Evolutionary conservation across 164 flowering plant species (phyloP), one percentile per base, ranked within the genome.

Genomic region (Berberis vulgaris): DNA sequence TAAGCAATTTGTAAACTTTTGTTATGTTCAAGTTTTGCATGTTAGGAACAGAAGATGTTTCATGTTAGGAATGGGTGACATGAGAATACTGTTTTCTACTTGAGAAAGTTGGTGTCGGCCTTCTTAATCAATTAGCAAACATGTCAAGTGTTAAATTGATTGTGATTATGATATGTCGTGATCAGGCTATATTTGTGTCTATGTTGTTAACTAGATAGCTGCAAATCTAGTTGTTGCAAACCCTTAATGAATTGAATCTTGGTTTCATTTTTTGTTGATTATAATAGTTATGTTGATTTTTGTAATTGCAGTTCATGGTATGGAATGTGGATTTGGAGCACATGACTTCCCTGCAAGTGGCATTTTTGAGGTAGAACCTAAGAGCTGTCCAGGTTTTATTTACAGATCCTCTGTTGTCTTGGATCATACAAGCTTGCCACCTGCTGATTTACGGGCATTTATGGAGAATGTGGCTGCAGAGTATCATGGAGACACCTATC

Each of bases 401-500:
- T 90, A 79, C 71, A 74, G 92, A 67, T 76, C 86, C 73, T 82
- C 97, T 7, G 59, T 90, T 43, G 56, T 76, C 3, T 66, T 90
- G 65, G 97, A 95, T 41, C 76, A 59, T 56, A 71, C 75, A 68
- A 75, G 62, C 40, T 73, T 86, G 84, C 76, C 82, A 7, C 79
- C 81, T 2, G 61, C 81, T 7, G 97, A 86, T 44, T 83, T 86
- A 59, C 80, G 85, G 8, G 55, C 62, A 58, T 88, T 83, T 66
- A 76, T 86, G 67, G 92, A 83, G 76, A 70, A 57, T 57, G 52
- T 78, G 64, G 95, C 95, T 54, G 67, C 87, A 46, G 86, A 90
- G 68, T 88, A 86, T 72, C 92, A 90, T 73, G 97, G 97, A 42
- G 92, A 90, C 71, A 88, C 95, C 9, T 90, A 88, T 74, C 88